Conservation (phyloP, 73 alveolate genomes). For the Breviolum minutum region DNA sequence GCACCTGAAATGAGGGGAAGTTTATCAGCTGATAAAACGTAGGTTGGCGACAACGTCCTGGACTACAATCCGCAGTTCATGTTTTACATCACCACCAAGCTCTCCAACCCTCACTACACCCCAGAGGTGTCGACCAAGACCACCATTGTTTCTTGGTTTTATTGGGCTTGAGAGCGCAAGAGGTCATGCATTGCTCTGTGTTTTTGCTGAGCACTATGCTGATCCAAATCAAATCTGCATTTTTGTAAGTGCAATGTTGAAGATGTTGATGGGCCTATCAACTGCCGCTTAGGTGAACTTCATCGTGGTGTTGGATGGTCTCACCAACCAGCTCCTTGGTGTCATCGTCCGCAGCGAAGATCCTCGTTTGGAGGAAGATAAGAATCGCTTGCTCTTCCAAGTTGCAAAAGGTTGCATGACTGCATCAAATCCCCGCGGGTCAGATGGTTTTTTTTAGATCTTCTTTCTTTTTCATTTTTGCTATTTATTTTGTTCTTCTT, state of each 20-base stretch:
- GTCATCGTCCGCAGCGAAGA: constrained; percentile 98
- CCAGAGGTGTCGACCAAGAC: constrained; percentile 98
- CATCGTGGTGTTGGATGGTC: constrained; percentile 95
- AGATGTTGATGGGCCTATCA: neutral
- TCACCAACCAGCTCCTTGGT: constrained; percentile 94
- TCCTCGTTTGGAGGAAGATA: constrained; percentile 97
- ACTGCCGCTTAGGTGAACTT: constrained; percentile 43
- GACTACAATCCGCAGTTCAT: constrained; percentile 98
- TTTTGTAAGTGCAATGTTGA: neutral
- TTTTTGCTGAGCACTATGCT: neutral
- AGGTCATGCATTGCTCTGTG: neutral
- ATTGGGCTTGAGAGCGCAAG: neutral
- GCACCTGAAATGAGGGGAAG: too few species aligned
- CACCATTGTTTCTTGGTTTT: constrained; percentile 62
- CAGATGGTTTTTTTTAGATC: too few species aligned
- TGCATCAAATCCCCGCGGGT: too few species aligned
- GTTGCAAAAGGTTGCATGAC: constrained; percentile 54
- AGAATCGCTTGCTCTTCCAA: constrained; percentile 96
- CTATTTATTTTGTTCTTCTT: too few species aligned
- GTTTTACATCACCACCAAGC: constrained; percentile 99
- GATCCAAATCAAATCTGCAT: neutral
- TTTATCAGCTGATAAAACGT: constrained; percentile 46
- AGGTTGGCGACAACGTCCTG: constrained; percentile 98
- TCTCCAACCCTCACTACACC: constrained; percentile 99
- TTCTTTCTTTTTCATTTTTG: too few species aligned